Evolutionary conservation across 1,284 basidiomycete genomes (phyloP), one percentile per base, ranked within the genome.

Genomic region (Moesziomyces sp.): DNA sequence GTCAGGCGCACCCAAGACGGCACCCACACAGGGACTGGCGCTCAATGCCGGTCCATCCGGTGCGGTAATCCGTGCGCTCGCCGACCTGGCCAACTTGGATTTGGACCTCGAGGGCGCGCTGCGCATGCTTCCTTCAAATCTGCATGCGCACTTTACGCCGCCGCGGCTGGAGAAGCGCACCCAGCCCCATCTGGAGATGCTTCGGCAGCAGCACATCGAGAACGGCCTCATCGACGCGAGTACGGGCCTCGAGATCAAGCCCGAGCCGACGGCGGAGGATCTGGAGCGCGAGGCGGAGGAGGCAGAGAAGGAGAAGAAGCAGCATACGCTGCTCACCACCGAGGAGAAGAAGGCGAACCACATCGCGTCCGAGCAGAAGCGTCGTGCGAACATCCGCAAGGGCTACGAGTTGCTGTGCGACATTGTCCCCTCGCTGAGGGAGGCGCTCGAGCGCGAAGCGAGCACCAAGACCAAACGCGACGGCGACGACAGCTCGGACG

Each of bases 291-390:
- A 65, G 14, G 74, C 51, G 10, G 56, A 52, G 40, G 70, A 74
- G 45, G 58, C 48, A 43, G 76, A 73, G 40, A 53, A 48, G 50
- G 70, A 68, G 47, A 75, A 73, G 43, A 70, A 71, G 42, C 52
- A 90, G 91, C 80, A 84, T 74, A 59, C 72, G 0, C 85, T 93
- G 10, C 87, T 94, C 23, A 91, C 92, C 10, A 90, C 90, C 10
- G 92, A 92, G 0, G 93, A 94, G 83, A 94, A 94, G 84, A 89
- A 93, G 28, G 89, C 93, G n/a, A 94, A 94, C 83, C 93, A 94
- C 86, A 94, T 94, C 86, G 90, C 93, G 87, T 93, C 91, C 13
- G 93, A 94, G 85, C 93, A 94, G 85, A 93, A 93, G 84, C 90
- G 93, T 3, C 88, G 93, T 3, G 93, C 93, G 68, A 92, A 92